Conservation (phyloP, 768 basidiomycete genomes). For the Auricularia sp. region DNA sequence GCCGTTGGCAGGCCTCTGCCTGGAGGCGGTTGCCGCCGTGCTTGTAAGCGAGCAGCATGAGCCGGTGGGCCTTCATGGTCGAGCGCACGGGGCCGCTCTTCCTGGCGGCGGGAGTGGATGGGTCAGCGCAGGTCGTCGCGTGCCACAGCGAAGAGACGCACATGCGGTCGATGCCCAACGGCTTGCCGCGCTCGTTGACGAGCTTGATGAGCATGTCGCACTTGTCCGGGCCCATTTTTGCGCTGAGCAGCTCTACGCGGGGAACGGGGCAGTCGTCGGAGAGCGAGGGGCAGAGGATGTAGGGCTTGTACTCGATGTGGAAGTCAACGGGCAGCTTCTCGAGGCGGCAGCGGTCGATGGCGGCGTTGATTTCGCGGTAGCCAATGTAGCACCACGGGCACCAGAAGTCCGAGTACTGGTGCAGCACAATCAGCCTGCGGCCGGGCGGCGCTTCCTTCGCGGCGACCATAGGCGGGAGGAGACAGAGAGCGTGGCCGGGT, state of each 20-base stretch:
- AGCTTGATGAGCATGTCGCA: conserved; percentile 31
- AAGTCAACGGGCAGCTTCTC: conserved; percentile 20
- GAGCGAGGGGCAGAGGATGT: conserved; percentile 32
- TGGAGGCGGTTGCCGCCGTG: conserved; percentile 54
- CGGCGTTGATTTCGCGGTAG: conserved; percentile 29
- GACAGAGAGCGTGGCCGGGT: neutral
- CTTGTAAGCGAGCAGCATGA: conserved; percentile 58
- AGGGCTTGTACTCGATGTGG: conserved; percentile 39
- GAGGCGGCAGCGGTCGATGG: conserved; percentile 17
- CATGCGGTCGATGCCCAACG: conserved; percentile 46
- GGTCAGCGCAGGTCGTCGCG: neutral
- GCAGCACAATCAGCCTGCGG: neutral
- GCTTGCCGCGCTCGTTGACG: conserved; percentile 42
- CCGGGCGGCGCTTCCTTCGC: neutral
- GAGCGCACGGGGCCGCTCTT: conserved; percentile 53
- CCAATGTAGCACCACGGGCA: conserved; percentile 38
- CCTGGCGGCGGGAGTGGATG: conserved; percentile 24
- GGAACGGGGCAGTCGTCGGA: conserved; percentile 17
- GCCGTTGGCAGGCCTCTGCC: conserved; percentile 39
- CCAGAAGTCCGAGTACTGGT: conserved; percentile 3
- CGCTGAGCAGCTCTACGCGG: conserved; percentile 28
- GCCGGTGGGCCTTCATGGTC: conserved; percentile 62
- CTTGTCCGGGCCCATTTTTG: conserved; percentile 44
- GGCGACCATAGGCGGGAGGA: neutral
- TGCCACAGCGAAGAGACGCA: conserved; percentile 23